Base-by-base conservation (phyloP, 2,329 filamentous ascomycete species). In the Scorias spongiosa region DNA sequence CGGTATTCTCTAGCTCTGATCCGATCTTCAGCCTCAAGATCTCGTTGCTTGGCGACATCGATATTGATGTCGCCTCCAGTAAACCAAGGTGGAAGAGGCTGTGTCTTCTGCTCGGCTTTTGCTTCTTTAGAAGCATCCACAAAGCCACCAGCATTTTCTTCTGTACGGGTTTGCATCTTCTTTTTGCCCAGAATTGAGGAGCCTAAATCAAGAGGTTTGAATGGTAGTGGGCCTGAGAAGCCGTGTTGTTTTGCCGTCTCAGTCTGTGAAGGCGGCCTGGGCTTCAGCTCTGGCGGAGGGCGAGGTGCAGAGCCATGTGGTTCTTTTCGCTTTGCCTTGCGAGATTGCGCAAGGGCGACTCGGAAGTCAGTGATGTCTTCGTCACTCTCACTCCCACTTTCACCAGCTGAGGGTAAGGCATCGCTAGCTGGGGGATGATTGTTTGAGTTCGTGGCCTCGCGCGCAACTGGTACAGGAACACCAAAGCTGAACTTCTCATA, bases 191-290 rank as follows among this genome's bases (percentile, higher is more conserved):
- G 59, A 10, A 67, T 61, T 30, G 75, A 80, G 42, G 75, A 79
- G 39, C 82, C 78, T 1, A 94, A 70, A 56, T 86, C 72, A 6
- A 81, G 65, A 42, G 73, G 89, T 53, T 94, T 87, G 56, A 98
- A 98, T 0, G 91, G 91, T 5, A 98, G 63, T 0, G 88, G 86
- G 0, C 89, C 89, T 50, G 76, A 76, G 56, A 93, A 83, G 2
- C 62, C 65, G 42, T 76, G 70, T 52, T 72, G 68, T 41, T 75
- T 78, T 9, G 71, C 51, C 15, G 53, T 47, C 11, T 54, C 43
- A 9, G 44, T 49, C 10, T 49, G 42, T n/a, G 38, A 60, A n/a
- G 63, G 55, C 2, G 66, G 55, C 15, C 65, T 58, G 3, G 61
- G 56, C 40, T 62, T 58, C 14, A 48, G 44, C 1, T 46, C 36